Percentiles rank a stretch among this genome's conserved stretches.
phyloP scores from a whole-genome alignment of 1,284 basidiomycete genomes.

The Leccinum pallidistipes region DNA sequence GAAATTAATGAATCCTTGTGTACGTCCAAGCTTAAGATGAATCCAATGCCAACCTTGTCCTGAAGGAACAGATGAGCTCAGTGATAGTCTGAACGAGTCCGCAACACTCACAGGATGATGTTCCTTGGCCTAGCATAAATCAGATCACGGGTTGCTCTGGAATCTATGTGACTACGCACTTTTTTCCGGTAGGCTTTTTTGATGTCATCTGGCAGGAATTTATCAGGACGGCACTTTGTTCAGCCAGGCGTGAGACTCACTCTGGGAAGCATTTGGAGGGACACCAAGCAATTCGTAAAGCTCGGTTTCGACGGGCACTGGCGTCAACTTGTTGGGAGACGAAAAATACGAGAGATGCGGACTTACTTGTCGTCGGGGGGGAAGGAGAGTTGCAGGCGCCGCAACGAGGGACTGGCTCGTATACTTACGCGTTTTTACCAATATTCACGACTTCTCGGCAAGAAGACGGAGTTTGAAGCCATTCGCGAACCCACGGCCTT shows the following conservation, averaged over 20 bases:
- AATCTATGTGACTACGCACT: constrained; percentile 43
- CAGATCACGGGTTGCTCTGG: constrained; percentile 23
- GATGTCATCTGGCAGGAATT: constrained; percentile 63
- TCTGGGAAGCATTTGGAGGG: constrained; percentile 64
- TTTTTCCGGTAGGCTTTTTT: constrained; percentile 93
- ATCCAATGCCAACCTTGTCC: constrained; percentile 57
- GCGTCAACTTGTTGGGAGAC: constrained; percentile 8
- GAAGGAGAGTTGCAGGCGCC: constrained; percentile 15
- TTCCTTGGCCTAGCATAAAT: constrained; percentile 69
- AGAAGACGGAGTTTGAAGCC: constrained; percentile 33
- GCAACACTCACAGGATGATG: constrained; percentile 78
- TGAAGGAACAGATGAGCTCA: constrained; percentile 28
- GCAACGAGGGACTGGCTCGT: constrained; percentile 23
- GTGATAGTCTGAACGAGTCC: neutral
- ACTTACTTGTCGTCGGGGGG: constrained; percentile 27
- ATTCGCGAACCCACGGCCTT: neutral
- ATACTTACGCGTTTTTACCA: constrained; percentile 27
- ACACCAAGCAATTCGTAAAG: constrained; percentile 84
- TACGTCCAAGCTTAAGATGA: neutral
- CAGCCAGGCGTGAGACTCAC: constrained; percentile 38
- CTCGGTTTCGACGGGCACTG: constrained; percentile 73
- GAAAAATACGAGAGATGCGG: neutral
- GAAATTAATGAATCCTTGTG: constrained; percentile 1
- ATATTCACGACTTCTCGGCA: constrained; percentile 31
- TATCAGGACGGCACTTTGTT: constrained; percentile 11